Conservation (phyloP, 441 rosid species). For the Populus hybrid region DNA sequence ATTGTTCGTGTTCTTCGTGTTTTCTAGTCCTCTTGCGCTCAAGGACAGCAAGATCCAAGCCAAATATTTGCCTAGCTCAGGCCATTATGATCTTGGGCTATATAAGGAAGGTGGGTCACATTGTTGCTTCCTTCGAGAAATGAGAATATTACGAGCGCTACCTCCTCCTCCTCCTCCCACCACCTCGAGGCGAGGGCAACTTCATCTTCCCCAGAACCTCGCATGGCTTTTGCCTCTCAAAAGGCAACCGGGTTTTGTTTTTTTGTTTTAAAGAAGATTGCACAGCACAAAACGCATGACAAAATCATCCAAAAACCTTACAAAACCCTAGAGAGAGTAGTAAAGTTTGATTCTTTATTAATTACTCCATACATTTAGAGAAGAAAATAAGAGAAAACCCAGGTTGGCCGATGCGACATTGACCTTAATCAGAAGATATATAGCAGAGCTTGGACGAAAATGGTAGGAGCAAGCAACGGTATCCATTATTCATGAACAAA, state of each 20-base stretch:
- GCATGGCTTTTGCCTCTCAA: not conserved
- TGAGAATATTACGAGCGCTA: not conserved
- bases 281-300: conserved; percentile 16
- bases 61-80: conserved; percentile 18
- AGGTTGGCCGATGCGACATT: conserved; percentile 22
- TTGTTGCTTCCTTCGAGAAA: not conserved
- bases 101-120: conserved; percentile 22
- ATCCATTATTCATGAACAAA: not conserved
- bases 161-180: not conserved
- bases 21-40: not conserved
- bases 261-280: not conserved
- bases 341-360: conserved; percentile 14
- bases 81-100: conserved; percentile 13
- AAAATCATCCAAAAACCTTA: conserved; percentile 5
- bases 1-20: not conserved
- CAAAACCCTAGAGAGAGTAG: conserved; percentile 15
- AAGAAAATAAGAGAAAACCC: not conserved
- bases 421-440: conserved; percentile 9
- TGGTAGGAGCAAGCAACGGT: not conserved
- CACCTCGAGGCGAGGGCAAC: not conserved
- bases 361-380: conserved; percentile 2
- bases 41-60: conserved; percentile 18
- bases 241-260: too few relatives aligned
- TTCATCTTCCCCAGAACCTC: conserved; percentile 1
- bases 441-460: conserved; percentile 1